Percentiles rank a stretch among this genome's conserved stretches.
Evolutionary conservation across 805 yeast species (phyloP).

Genomic region (Metschnikowia peoriensis): DNA sequence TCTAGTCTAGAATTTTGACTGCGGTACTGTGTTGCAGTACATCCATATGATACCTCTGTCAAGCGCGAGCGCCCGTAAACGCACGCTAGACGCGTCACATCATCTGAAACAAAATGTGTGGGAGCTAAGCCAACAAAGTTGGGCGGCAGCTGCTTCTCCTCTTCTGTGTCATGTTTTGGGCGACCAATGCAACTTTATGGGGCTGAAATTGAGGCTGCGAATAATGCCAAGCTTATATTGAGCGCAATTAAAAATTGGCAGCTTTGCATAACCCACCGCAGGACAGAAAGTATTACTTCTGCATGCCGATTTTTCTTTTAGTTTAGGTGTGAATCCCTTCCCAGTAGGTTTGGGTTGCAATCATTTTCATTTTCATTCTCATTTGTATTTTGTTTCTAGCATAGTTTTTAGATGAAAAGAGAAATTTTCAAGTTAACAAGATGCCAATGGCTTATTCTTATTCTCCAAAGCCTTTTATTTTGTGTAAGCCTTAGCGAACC

Average conservation of each 20-base stretch:
- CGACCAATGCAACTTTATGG: not conserved
- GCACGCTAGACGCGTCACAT: conserved; percentile 2
- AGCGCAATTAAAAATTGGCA: not conserved
- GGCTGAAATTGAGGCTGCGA: not conserved
- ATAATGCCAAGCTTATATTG: not conserved
- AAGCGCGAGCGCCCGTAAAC: conserved; percentile 2
- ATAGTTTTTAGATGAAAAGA: too few relatives aligned
- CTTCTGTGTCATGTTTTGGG: conserved; percentile 5
- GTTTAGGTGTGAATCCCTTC: too few relatives aligned
- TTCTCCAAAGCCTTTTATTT: not conserved
- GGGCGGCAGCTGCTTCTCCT: conserved; percentile 2
- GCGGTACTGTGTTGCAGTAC: too few relatives aligned
- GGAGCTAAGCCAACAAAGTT: not conserved
- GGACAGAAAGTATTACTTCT: too few relatives aligned
- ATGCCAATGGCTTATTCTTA: too few relatives aligned
- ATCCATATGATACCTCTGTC: not conserved
- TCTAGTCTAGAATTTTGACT: not conserved
- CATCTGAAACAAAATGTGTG: not conserved
- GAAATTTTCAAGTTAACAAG: too few relatives aligned
- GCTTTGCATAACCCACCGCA: not conserved
- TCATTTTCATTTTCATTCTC: too few relatives aligned
- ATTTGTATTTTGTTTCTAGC: too few relatives aligned
- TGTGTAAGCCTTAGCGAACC: not conserved
- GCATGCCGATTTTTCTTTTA: too few relatives aligned
- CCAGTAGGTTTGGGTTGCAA: too few relatives aligned